Percentiles rank a stretch among this genome's conserved stretches.
These are phyloP conservation scores for Acorus gramineus DNA, from an alignment of 106 monocot species.

Conservation along the genomic window DNA sequence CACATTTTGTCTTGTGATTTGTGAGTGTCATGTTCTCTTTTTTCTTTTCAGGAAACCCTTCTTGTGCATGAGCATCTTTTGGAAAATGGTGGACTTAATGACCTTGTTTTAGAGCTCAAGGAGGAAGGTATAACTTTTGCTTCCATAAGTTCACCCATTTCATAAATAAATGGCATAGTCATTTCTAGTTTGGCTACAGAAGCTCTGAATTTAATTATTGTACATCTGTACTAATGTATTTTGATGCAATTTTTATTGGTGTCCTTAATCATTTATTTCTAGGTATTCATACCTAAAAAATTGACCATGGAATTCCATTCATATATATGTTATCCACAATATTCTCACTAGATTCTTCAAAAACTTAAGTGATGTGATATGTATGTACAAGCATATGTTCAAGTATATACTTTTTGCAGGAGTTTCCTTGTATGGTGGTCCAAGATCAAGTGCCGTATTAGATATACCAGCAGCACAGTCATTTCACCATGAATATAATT, in stretches of 20 bases:
- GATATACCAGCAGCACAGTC: conserved; percentile 45
- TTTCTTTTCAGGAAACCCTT: conserved; percentile 62
- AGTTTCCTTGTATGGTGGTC: conserved; percentile 72
- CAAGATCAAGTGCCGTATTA: conserved; percentile 53
- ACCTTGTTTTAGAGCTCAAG: conserved; percentile 51
- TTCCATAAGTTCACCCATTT: neutral
- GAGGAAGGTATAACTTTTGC: conserved; percentile 39
- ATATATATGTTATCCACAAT: too few relatives aligned
- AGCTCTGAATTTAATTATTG: neutral
- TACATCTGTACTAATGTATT: neutral
- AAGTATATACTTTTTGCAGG: conserved; percentile 24
- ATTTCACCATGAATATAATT: conserved; percentile 88
- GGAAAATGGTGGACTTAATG: conserved; percentile 33
- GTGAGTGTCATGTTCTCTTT: neutral
- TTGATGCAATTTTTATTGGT: neutral
- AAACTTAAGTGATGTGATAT: too few relatives aligned
- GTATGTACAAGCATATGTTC: too few relatives aligned
- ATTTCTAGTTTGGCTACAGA: too few relatives aligned
- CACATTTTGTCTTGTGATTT: neutral
- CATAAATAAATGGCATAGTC: neutral
- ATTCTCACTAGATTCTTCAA: too few relatives aligned
- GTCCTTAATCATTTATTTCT: too few relatives aligned
- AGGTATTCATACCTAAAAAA: too few relatives aligned
- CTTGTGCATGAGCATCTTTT: conserved; percentile 66
- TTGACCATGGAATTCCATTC: too few relatives aligned